Evolutionary conservation across 139 green algal species (phyloP).

Genomic region (Asterochloris sp.): DNA sequence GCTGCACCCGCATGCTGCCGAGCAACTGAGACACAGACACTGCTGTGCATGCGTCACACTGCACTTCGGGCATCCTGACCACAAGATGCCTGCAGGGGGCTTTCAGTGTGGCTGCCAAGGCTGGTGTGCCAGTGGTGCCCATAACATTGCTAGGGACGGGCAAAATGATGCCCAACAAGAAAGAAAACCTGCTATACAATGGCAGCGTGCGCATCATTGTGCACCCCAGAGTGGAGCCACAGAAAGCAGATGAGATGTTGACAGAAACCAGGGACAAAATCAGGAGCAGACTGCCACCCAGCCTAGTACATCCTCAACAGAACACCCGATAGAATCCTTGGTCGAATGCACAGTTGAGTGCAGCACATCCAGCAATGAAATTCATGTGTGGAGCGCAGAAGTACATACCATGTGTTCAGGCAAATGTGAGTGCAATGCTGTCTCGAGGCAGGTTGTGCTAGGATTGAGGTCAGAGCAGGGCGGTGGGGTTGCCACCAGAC

Average conservation of each 20-base stretch:
- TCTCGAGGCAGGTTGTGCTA: no score
- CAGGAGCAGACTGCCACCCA: slow-evolving; percentile 1
- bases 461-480: no score
- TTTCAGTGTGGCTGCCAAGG: slow-evolving; percentile 92
- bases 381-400: no score
- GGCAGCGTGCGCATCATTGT: slow-evolving; percentile 78
- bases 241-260: slow-evolving; percentile 12
- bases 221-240: slow-evolving; percentile 60
- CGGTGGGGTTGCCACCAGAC: no score
- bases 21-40: no score
- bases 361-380: no score
- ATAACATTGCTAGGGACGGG: slow-evolving; percentile 88
- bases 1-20: no score
- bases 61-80: no score
- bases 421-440: no score
- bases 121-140: slow-evolving; percentile 79
- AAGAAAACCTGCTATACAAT: slow-evolving; percentile 69
- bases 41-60: no score
- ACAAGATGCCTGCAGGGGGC: slow-evolving; percentile 60
- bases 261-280: slow-evolving; percentile 2
- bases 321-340: not conserved
- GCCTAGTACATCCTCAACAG: not conserved
- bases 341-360: no score
- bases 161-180: slow-evolving; percentile 81
- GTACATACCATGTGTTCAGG: no score